Conservation (phyloP, 768 basidiomycete species). For the Stropharia rugosoannulata region DNA sequence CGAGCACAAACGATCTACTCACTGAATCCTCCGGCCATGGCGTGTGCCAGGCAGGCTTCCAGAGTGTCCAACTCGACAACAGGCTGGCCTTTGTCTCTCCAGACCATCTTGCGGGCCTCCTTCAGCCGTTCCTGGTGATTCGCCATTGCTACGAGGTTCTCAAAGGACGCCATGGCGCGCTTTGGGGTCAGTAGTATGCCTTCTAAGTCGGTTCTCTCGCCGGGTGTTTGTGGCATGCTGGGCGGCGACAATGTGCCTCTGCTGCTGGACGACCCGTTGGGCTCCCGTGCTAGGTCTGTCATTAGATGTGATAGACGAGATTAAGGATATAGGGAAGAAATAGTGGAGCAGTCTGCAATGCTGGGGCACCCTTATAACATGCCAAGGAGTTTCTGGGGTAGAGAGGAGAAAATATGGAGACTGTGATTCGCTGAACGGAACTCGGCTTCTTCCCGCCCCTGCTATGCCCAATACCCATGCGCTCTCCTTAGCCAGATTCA, state of each 20-base stretch:
- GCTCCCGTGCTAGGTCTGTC: not conserved
- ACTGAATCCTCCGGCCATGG: slow-evolving; percentile 70
- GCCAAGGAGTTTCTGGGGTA: slow-evolving; percentile 1
- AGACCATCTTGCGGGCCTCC: slow-evolving; percentile 77
- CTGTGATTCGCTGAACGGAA: not conserved
- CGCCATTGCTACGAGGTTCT: slow-evolving; percentile 81
- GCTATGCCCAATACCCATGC: not conserved
- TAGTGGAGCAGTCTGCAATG: not conserved
- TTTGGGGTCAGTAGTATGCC: slow-evolving; percentile 44
- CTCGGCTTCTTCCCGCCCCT: not conserved
- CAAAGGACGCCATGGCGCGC: slow-evolving; percentile 71
- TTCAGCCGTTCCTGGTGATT: slow-evolving; percentile 77
- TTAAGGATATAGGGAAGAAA: not conserved
- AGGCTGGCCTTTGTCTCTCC: slow-evolving; percentile 78
- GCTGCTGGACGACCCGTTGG: slow-evolving; percentile 1
- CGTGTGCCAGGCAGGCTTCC: slow-evolving; percentile 70
- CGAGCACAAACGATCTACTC: slow-evolving; percentile 29
- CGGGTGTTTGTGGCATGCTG: slow-evolving; percentile 16
- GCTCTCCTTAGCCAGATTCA: not conserved
- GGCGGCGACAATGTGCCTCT: slow-evolving; percentile 8
- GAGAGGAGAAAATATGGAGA: not conserved
- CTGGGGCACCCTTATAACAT: not conserved
- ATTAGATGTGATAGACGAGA: not conserved
- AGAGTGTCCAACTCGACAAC: slow-evolving; percentile 65
- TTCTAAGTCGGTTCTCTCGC: slow-evolving; percentile 15